Base-by-base conservation (phyloP, 495 filamentous ascomycete genomes). In the Talaromyces adpressus region DNA sequence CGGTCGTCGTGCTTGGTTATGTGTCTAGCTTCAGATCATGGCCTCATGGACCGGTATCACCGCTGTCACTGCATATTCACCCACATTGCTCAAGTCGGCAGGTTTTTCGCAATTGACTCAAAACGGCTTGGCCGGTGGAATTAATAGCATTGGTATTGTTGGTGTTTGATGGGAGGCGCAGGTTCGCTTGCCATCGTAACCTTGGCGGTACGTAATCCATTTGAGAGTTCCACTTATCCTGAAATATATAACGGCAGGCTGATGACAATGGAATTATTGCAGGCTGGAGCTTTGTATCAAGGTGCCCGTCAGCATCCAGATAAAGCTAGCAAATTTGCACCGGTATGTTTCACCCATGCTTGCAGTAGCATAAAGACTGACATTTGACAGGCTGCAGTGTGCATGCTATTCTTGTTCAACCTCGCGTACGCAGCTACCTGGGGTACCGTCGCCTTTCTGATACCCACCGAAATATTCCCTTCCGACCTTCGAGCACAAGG, bases 21-120 rank as follows among this genome's bases (percentile, higher is more conserved):
- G 77, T 66, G 64, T 84, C 23, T 82, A 75, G 72, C 75, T 84
- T 8, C 82, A 85, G 56, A 83, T 83, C 47, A 84, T 83, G 80
- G 77, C 72, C 0, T 77, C 73, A 3, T 82, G 79, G 79, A 80
- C 79, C 0, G 78, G 79, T 23, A 81, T 82, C 58, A 79, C 79
- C 25, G 45, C 45, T 71, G 4, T 82, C 25, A 78, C 74, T 6
- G 74, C 78, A 20, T 78, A 81, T 63, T 72, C 78, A 23, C 69
- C 75, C 68, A 81, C 6, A 70, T 81, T 20, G 53, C 71, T n/a
- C 73, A 77, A 36, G 78, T 78, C 30, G 75, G 78, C 65, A 77
- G 74, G 34, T 39, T 39, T 14, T 39, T 39, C 61, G 58, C 68
- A n/a, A 65, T 79, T 45, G 75, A 76, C 34, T 49, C 77, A 81